Evolutionary conservation across 2,329 filamentous ascomycete species (phyloP).

Genomic region (Claviceps purpurea): DNA sequence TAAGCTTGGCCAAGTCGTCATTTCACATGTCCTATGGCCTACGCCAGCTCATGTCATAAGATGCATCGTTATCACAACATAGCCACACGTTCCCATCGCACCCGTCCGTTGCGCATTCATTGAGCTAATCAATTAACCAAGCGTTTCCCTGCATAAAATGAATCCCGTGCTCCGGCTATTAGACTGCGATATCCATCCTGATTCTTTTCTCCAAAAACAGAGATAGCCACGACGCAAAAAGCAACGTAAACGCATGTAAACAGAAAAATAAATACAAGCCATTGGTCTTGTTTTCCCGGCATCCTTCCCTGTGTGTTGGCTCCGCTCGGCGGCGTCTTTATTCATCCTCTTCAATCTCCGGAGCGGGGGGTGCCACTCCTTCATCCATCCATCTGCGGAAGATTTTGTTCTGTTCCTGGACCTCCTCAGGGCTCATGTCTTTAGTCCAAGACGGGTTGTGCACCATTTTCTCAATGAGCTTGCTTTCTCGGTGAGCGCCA

Average conservation of each 20-base stretch:
- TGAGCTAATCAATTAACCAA: background rate
- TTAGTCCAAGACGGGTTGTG: slow-evolving; percentile 71
- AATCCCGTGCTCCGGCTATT: slow-evolving; percentile 4
- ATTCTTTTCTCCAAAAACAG: background rate
- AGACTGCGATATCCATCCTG: background rate
- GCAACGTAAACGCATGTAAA: background rate
- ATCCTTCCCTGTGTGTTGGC: background rate
- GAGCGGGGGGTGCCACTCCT: slow-evolving; percentile 22
- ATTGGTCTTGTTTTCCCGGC: background rate
- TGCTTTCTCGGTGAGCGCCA: slow-evolving; percentile 51
- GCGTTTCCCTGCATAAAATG: slow-evolving; percentile 1
- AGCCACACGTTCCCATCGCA: too few species aligned
- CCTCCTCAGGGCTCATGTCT: slow-evolving; percentile 63
- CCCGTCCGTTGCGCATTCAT: too few species aligned
- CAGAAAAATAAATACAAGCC: background rate
- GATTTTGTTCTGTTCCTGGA: slow-evolving; percentile 59
- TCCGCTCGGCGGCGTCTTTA: background rate
- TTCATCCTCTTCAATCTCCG: slow-evolving; percentile 3
- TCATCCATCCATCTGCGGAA: slow-evolving; percentile 41
- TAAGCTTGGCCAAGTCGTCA: too few species aligned
- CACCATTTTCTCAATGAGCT: slow-evolving; percentile 67
- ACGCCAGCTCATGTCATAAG: too few species aligned
- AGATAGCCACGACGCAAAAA: background rate
- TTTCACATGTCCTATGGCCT: too few species aligned
- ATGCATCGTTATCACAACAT: too few species aligned